These are phyloP conservation scores for Leucocoprinus sp. DNA, from an alignment of 768 basidiomycete genomes.

Conservation along the genomic window DNA sequence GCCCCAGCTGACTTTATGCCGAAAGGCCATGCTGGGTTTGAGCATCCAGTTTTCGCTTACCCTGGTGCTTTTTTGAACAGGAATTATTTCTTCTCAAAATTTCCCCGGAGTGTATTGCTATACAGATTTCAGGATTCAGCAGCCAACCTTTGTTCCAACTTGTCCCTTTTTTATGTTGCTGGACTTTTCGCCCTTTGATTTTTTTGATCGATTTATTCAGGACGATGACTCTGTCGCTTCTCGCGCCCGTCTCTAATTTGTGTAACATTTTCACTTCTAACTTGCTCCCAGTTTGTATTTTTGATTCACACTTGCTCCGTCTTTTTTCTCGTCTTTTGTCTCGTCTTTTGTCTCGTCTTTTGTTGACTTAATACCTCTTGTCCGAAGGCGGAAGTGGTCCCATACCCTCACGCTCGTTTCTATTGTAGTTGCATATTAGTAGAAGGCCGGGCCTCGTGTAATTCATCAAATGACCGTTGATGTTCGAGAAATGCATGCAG, in stretches of 20 bases:
- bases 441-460: slow-evolving; percentile 9
- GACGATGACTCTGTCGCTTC: slow-evolving; percentile 5
- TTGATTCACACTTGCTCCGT: slow-evolving; percentile 5
- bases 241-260: background rate
- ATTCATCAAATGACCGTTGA: slow-evolving; percentile 2
- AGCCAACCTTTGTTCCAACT: slow-evolving; percentile 5
- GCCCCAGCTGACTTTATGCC: slow-evolving; percentile 55
- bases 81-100: background rate
- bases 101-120: too few relatives aligned
- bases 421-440: background rate
- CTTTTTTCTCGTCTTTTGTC: slow-evolving; percentile 1
- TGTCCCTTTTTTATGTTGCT: slow-evolving; percentile 4
- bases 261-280: background rate
- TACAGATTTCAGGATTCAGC: background rate
- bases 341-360: background rate
- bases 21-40: slow-evolving; percentile 44
- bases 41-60: slow-evolving; percentile 48
- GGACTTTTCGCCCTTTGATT: background rate
- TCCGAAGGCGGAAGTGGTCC: background rate
- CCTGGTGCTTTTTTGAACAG: slow-evolving; percentile 48
- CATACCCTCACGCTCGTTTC: background rate
- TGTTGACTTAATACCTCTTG: slow-evolving; percentile 11
- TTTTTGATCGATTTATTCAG: slow-evolving; percentile 4
- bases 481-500: slow-evolving; percentile 1
- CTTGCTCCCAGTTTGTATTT: slow-evolving; percentile 5